Percentiles rank a stretch among this genome's conserved stretches.
Conservation (phyloP, 805 yeast genomes). For the Metschnikowia proteae region DNA sequence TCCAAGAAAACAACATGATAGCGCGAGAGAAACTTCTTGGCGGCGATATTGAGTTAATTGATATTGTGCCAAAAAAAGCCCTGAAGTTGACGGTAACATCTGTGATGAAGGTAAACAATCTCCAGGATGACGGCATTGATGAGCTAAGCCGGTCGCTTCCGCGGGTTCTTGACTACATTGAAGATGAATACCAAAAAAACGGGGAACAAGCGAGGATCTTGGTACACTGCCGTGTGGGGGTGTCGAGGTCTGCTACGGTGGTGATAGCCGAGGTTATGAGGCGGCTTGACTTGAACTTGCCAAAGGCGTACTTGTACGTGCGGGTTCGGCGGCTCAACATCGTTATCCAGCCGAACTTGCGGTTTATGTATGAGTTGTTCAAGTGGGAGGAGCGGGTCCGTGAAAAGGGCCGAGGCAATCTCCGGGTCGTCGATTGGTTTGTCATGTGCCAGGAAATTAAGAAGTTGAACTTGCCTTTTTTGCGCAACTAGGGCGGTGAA, state of each 20-base stretch:
- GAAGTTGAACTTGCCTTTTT: constrained; percentile 58
- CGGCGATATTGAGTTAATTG: constrained; percentile 32
- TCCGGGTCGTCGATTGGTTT: constrained; percentile 83
- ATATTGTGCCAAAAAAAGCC: constrained; percentile 21
- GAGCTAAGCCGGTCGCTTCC: constrained; percentile 61
- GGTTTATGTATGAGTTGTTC: constrained; percentile 82
- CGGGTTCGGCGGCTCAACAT: constrained; percentile 86
- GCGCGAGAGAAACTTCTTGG: constrained; percentile 21
- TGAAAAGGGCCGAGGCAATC: constrained; percentile 4
- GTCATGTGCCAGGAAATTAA: constrained; percentile 80
- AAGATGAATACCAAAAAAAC: constrained; percentile 26
- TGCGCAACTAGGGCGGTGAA: background rate
- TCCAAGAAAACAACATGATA: constrained; percentile 25
- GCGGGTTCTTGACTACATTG: constrained; percentile 62
- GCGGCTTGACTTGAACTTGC: constrained; percentile 59
- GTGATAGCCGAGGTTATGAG: constrained; percentile 95
- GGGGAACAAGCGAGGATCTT: constrained; percentile 33
- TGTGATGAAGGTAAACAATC: constrained; percentile 61
- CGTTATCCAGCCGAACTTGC: constrained; percentile 88
- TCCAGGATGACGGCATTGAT: constrained; percentile 91
- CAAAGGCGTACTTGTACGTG: constrained; percentile 83
- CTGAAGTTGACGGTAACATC: constrained; percentile 32
- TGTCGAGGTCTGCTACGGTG: constrained; percentile 90
- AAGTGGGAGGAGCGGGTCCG: constrained; percentile 35
- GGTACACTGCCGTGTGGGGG: constrained; percentile 95